A percentile compares a stretch with the other conserved stretches of the same genome.
phyloP scores from a whole-genome alignment of 805 yeast genomes.

The Cyberlindnera petersonii region DNA sequence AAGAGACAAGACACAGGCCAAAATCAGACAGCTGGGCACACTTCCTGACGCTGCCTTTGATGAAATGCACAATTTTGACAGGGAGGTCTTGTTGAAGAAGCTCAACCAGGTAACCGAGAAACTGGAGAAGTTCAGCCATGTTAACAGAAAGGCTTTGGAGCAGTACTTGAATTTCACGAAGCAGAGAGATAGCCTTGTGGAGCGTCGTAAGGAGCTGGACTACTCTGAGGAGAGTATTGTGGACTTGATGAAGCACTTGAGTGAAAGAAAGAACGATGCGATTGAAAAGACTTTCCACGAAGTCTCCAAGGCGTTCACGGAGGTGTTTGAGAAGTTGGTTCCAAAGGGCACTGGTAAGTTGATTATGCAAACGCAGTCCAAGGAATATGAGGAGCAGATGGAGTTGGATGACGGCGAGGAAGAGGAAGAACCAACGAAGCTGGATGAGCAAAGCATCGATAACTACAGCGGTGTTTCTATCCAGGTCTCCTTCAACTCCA shows the following conservation, averaged over 20 bases:
- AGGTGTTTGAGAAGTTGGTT: constrained; percentile 74
- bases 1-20: constrained; percentile 66
- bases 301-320: constrained; percentile 68
- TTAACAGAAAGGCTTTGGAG: constrained; percentile 86
- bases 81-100: constrained; percentile 50
- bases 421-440: no score
- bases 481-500: constrained; percentile 84
- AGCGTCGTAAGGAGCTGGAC: constrained; percentile 65
- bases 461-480: constrained; percentile 80
- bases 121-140: constrained; percentile 63
- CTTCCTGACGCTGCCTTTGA: constrained; percentile 80
- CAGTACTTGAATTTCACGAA: constrained; percentile 70
- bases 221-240: constrained; percentile 70
- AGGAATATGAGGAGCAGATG: constrained; percentile 14
- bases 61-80: constrained; percentile 24
- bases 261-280: constrained; percentile 77
- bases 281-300: constrained; percentile 72
- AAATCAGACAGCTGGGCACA: constrained; percentile 80
- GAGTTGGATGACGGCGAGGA: constrained; percentile 24
- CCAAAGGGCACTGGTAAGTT: constrained; percentile 79
- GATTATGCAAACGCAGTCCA: constrained; percentile 44
- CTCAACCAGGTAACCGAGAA: constrained; percentile 54
- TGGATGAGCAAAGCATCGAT: constrained; percentile 32
- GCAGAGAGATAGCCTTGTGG: constrained; percentile 63
- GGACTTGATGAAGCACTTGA: constrained; percentile 62